Evolutionary conservation across 2,329 filamentous ascomycete species (phyloP).

Genomic region (Aspergillus niger): DNA sequence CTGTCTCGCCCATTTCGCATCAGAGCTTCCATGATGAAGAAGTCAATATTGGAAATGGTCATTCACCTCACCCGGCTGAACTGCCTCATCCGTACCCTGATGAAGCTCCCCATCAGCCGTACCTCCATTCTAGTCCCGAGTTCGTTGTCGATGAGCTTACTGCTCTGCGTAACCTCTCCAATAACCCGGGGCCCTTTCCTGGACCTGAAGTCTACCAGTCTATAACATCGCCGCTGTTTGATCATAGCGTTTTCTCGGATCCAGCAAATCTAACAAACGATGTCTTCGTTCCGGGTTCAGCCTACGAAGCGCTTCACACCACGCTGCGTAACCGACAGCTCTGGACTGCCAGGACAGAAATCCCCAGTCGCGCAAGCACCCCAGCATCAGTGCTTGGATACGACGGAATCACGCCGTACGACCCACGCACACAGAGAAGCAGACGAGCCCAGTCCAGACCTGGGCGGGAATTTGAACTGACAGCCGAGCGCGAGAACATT

Average conservation of each 20-base stretch:
- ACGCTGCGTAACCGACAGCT: slow-evolving; percentile 50
- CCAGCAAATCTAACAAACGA: slow-evolving; percentile 46
- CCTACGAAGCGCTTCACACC: slow-evolving; percentile 51
- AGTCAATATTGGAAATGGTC: background rate
- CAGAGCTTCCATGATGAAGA: background rate
- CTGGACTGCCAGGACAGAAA: slow-evolving; percentile 47
- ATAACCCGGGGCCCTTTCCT: slow-evolving; percentile 8
- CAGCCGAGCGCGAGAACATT: slow-evolving; percentile 33
- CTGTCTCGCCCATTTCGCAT: background rate
- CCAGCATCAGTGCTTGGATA: slow-evolving; percentile 20
- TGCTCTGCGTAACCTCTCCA: slow-evolving; percentile 20
- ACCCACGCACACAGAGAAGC: too few species aligned
- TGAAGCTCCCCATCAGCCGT: slow-evolving; percentile 14
- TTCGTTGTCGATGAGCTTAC: slow-evolving; percentile 26
- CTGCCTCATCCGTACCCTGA: background rate
- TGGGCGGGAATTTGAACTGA: slow-evolving; percentile 28
- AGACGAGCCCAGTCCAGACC: slow-evolving; percentile 12
- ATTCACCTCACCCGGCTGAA: background rate
- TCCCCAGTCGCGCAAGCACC: slow-evolving; percentile 35
- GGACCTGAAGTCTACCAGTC: slow-evolving; percentile 21
- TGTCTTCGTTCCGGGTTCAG: slow-evolving; percentile 52
- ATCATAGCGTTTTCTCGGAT: slow-evolving; percentile 29
- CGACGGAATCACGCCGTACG: background rate
- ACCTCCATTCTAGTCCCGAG: slow-evolving; percentile 28
- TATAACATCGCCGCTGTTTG: slow-evolving; percentile 27